A percentile compares a stretch with the other conserved stretches of the same genome.
Evolutionary conservation across 768 basidiomycete species (phyloP).

Genomic region (Phlebiopsis flavidoalba): DNA sequence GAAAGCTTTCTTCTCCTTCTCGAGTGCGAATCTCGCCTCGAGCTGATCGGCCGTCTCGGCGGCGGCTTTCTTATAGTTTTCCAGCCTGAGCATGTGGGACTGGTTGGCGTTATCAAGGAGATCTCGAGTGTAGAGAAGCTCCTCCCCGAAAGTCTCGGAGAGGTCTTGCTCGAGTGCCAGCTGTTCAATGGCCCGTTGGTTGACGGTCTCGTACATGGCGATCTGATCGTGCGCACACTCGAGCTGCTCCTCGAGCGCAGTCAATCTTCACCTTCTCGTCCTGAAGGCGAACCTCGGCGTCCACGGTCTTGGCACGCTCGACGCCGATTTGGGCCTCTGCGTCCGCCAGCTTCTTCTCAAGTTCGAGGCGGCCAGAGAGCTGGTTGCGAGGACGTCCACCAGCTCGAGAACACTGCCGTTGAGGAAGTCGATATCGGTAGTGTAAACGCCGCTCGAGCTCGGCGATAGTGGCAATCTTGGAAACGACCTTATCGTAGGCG

Average conservation of each 20-base stretch:
- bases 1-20: too few species aligned
- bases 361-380: not conserved
- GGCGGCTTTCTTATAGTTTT: too few species aligned
- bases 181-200: too few species aligned
- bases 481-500: not conserved
- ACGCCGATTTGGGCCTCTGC: not conserved
- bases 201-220: too few species aligned
- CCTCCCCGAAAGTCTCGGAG: too few species aligned
- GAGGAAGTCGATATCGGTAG: not conserved
- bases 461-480: not conserved
- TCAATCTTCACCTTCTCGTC: not conserved
- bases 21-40: too few species aligned
- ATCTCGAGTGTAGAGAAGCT: too few species aligned
- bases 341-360: not conserved
- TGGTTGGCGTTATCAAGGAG: too few species aligned
- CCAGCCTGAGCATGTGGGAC: too few species aligned
- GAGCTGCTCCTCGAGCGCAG: not conserved
- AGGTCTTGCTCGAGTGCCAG: too few species aligned
- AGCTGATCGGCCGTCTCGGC: too few species aligned
- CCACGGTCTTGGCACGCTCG: not conserved
- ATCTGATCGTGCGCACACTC: not conserved
- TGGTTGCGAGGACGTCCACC: not conserved
- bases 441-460: not conserved
- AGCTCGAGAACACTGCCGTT: not conserved
- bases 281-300: not conserved